Conservation (phyloP, 1,139 yeast genomes). For the Nematodospora anomalae region DNA sequence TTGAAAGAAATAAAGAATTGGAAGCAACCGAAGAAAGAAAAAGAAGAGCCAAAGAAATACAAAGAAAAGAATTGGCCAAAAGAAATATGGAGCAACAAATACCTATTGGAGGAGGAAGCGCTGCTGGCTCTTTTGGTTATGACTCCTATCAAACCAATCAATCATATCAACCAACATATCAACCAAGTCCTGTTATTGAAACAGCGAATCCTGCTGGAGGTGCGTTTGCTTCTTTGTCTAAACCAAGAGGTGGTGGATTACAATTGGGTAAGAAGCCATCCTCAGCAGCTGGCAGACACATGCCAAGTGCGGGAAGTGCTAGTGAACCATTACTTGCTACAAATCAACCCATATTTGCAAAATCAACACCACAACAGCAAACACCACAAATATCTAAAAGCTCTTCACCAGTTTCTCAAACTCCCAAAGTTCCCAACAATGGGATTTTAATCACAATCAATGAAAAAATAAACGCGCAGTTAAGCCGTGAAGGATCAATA, state of each 20-base stretch:
- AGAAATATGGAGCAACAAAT: constrained; percentile 41
- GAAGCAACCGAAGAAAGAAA: constrained; percentile 98
- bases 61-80: constrained; percentile 77
- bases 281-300: constrained; percentile 16
- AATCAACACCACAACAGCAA: constrained; percentile 3
- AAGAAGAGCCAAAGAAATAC: constrained; percentile 93
- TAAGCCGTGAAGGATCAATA: constrained; percentile 83
- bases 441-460: constrained; percentile 78
- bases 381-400: constrained; percentile 14
- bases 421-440: constrained; percentile 52
- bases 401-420: constrained; percentile 27
- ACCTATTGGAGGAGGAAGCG: constrained; percentile 8
- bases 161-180: constrained; percentile 36
- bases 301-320: constrained; percentile 12
- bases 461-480: constrained; percentile 75
- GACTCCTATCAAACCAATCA: constrained; percentile 24
- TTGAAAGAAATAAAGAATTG: constrained; percentile 92
- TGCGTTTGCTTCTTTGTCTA: constrained; percentile 13
- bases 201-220: constrained; percentile 13
- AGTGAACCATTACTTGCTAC: constrained; percentile 26
- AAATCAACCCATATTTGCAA: constrained; percentile 43
- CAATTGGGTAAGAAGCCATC: constrained; percentile 71
- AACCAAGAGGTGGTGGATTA: constrained; percentile 65
- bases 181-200: constrained; percentile 33
- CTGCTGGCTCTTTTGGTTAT: constrained; percentile 16